Percentiles rank a stretch among this genome's conserved stretches.
Conservation (phyloP, 495 filamentous ascomycete genomes). For the Tirmania nivea region DNA sequence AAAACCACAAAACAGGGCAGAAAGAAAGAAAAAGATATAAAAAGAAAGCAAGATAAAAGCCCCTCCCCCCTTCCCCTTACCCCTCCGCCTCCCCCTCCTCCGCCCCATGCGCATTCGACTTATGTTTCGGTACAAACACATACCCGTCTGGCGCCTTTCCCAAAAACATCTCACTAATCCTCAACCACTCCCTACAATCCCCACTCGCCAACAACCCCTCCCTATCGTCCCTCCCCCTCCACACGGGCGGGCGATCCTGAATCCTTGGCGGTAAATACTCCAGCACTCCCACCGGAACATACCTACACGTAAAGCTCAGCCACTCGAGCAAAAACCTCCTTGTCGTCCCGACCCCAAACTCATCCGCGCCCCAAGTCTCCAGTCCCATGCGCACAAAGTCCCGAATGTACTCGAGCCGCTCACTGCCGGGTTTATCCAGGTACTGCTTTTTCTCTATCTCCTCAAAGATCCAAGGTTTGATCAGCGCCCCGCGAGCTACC, state of each 20-base stretch:
- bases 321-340: conserved; percentile 83
- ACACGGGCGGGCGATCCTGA: conserved; percentile 71
- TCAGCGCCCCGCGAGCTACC: conserved; percentile 73
- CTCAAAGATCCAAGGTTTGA: conserved; percentile 97
- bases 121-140: conserved; percentile 95
- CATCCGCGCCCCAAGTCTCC: conserved; percentile 85
- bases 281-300: conserved; percentile 72
- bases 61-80: conserved; percentile 12
- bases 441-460: conserved; percentile 85
- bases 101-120: conserved; percentile 46
- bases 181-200: conserved; percentile 94
- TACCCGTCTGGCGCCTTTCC: conserved; percentile 77
- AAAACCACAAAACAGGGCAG: too few relatives aligned
- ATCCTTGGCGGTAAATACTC: conserved; percentile 70
- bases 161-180: conserved; percentile 97
- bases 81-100: conserved; percentile 34
- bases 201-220: conserved; percentile 75
- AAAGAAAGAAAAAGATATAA: too few relatives aligned
- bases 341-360: conserved; percentile 73
- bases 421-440: conserved; percentile 73
- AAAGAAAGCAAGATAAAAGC: too few relatives aligned
- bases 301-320: conserved; percentile 75
- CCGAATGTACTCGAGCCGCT: conserved; percentile 67
- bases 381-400: conserved; percentile 78
- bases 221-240: conserved; percentile 62